Evolutionary conservation across 1,139 yeast genomes (phyloP), one percentile per base, ranked within the genome.

Genomic region (Geotrichum cucujoidarum): DNA sequence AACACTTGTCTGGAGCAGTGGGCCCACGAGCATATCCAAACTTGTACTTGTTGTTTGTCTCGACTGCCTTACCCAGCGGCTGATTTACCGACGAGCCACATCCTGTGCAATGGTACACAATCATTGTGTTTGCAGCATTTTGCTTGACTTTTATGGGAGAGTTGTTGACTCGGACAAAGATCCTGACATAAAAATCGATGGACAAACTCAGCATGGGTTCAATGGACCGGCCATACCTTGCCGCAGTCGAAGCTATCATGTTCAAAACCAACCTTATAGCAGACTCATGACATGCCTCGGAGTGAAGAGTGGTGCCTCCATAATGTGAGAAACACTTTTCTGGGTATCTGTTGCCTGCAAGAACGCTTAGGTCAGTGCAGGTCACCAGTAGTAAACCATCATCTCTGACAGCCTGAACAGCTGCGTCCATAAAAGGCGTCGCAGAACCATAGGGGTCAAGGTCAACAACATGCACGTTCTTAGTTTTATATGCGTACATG

Each of bases 391-490:
- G 68, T 43, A 92, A 63, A 0, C 97, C 98, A 43, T 83, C 92
- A 57, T 89, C 90, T 46, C 76, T 77, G 11, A 90, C 76, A 33
- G 83, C 73, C 59, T 87, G 95, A 30, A 92, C 73, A 0, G 97
- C 97, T 24, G 92, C 78, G 63, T 92, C 98, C 33, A 92, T 74
- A 62, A 94, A 92, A 4, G 97, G 97, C 1, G 96, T 78, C 0
- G 97, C 98, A 0, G 96, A 84, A 18, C 98, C 98, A 62, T 92
- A 92, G 0, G 98, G 98, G 63, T 92, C 98, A 49, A 92, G 74
- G 67, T 92, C 98, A 49, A 94, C 80, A 7, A 87, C 85, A 62
- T 92, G 95, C 66, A 83, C 59, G 18, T 58, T 39, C 4, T 44
- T 34, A 6, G 47, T 4, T 14, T 35, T 34, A 33, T 42, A 24